Base-by-base conservation (phyloP, 2,329 filamentous ascomycete genomes). In the Nothopassalora personata region DNA sequence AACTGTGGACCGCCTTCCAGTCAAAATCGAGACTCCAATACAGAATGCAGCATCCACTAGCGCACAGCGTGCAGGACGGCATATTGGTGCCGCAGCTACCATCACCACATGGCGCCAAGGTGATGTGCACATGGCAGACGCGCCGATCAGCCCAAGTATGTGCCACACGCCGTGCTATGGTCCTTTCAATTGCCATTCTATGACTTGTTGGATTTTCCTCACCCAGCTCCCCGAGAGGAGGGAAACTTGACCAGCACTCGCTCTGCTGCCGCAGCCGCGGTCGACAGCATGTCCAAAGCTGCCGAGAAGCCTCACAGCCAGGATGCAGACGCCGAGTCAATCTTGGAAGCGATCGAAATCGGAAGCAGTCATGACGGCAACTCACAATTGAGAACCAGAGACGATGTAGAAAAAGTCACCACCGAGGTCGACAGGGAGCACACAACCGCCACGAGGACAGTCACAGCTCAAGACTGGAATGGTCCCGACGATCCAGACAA, bases 381-480 rank as follows among this genome's bases (percentile, higher is more conserved):
- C 10, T 31, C 10, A 13, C n/a, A 49, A 6, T 33, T 33, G 9
- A 49, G 53, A 13, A 45, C 53, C 9, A 31, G 56, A 79, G 30
- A 52, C 15, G 60, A 74, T 19, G 33, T 60, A 30, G 59, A 62
- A 47, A 62, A 58, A 28, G 50, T 59, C 6, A 13, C 39, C 3
- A 54, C 61, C 13, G 46, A 30, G 31, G 45, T 27, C 10, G 19
- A 30, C 19, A 57, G 53, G 27, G 52, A 48, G 28, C 43, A 23
- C 18, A 50, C 58, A 51, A 30, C 47, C 52, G 18, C 48, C 48
- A 30, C 28, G 54, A 27, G 27, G 15, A 59, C 45, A 5, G 58
- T 48, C 5, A 63, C 64, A 11, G 66, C 62, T 18, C 58, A 64
- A 55, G 68, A 70, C 56, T 70, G 68, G 67, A 58, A 55, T 45